Base-by-base conservation (phyloP, 345 rosid genomes). In the Rhodomyrtus tomentosa region DNA sequence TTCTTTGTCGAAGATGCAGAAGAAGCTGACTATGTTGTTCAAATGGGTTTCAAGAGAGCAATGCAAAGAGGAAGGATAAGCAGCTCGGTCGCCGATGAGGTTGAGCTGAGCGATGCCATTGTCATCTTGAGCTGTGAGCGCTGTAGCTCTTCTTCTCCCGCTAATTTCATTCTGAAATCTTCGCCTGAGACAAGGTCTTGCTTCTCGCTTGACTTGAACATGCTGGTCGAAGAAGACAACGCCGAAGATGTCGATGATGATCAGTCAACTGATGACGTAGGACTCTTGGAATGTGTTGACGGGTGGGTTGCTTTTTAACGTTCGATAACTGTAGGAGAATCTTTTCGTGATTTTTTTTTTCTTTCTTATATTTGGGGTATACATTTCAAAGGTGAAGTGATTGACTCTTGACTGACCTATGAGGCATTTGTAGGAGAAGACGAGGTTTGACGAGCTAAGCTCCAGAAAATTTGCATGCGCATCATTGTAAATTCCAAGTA, bases 11-110 rank as follows among this genome's bases (percentile, higher is more conserved):
- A 81, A 81, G 83, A 81, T 53, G 55, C 38, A 5, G 83, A 81
- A n/a, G 40, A 50, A 27, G 55, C 55, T 21, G 83, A 50, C 55
- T 81, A 50, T 81, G 18, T 20, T 29, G 38, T 40, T 50, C 55
- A 81, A 81, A 81, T 81, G 50, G 53, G 58, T 50, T 81, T n/a
- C 83, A 81, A 81, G 55, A 50, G 55, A 81, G 83, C 83, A 29
- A 81, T 87, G 80, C 90, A 92, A 3, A 93, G 91, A 7, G 98
- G 93, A 83, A 94, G 93, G 82, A 90, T 91, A 82, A 95, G 93
- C 40, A 95, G 84, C 4, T 92, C 82, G 56, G 93, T 90, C 3
- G 95, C 84, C 55, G 83, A 93, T 81, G 85, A 92, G 88, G 85
- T 85, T 89, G 83, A 88, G 55, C 81, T 89, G 84, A 20, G 93